A percentile compares a stretch with the other conserved stretches of the same genome.
Conservation (phyloP, 2,329 filamentous ascomycete genomes). For the Rutstroemia sp. region DNA sequence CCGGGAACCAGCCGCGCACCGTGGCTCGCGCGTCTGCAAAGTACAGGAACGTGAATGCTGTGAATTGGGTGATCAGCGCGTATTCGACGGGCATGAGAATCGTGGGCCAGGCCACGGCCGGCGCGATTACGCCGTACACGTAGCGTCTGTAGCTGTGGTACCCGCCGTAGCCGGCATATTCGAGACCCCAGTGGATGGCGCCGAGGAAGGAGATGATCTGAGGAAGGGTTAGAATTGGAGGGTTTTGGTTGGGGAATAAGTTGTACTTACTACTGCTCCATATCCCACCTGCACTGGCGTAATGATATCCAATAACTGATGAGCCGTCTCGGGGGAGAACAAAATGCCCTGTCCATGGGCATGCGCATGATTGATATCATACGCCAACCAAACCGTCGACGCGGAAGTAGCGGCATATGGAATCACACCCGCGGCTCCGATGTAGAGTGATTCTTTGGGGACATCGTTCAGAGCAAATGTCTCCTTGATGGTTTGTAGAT, state of each 20-base stretch:
- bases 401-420: slow-evolving; percentile 82
- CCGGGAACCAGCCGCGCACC: slow-evolving; percentile 67
- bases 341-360: slow-evolving; percentile 55
- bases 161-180: slow-evolving; percentile 65
- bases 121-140: slow-evolving; percentile 71
- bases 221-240: slow-evolving; percentile 5
- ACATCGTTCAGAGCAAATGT: slow-evolving; percentile 59
- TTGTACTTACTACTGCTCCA: slow-evolving; percentile 64
- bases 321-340: slow-evolving; percentile 61
- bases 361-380: slow-evolving; percentile 66
- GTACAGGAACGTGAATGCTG: slow-evolving; percentile 78
- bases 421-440: slow-evolving; percentile 71
- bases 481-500: slow-evolving; percentile 59
- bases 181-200: slow-evolving; percentile 87
- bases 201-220: slow-evolving; percentile 90
- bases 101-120: slow-evolving; percentile 83
- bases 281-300: slow-evolving; percentile 89
- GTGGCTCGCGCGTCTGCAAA: slow-evolving; percentile 73
- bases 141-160: slow-evolving; percentile 72
- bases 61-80: slow-evolving; percentile 78
- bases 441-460: slow-evolving; percentile 57
- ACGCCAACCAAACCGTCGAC: slow-evolving; percentile 74
- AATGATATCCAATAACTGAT: slow-evolving; percentile 62
- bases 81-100: slow-evolving; percentile 77
- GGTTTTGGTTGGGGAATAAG: not conserved